Conservation (phyloP, 768 basidiomycete genomes). For the Collybia mongolica region DNA sequence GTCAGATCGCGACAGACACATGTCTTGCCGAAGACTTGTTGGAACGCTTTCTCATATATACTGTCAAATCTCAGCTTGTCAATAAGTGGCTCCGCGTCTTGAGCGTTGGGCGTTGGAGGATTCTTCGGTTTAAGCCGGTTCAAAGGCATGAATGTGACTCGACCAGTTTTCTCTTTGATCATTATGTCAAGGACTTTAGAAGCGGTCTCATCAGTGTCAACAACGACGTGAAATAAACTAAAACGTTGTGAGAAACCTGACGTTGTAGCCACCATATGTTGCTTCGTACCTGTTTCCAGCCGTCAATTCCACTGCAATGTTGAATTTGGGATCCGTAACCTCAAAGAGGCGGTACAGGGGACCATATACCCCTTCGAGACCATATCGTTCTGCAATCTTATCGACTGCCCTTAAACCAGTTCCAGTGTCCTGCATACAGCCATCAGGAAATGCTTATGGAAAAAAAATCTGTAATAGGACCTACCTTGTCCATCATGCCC, state of each 20-base stretch:
- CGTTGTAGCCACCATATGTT: slow-evolving; percentile 8
- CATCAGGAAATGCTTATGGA: neutral
- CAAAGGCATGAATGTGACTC: slow-evolving; percentile 98
- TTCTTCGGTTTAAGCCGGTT: slow-evolving; percentile 87
- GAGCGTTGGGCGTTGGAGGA: slow-evolving; percentile 61
- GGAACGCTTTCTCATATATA: slow-evolving; percentile 77
- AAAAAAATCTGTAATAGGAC: neutral
- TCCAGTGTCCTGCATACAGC: slow-evolving; percentile 75
- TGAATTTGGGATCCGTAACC: slow-evolving; percentile 84
- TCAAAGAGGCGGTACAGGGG: slow-evolving; percentile 94
- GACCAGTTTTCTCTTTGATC: slow-evolving; percentile 89
- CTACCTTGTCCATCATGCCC: slow-evolving; percentile 95
- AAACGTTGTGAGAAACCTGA: slow-evolving; percentile 23
- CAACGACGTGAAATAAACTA: slow-evolving; percentile 93
- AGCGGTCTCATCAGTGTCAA: slow-evolving; percentile 94
- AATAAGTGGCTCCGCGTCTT: slow-evolving; percentile 79
- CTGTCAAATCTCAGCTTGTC: slow-evolving; percentile 79
- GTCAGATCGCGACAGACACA: slow-evolving; percentile 93
- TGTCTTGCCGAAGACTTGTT: slow-evolving; percentile 97
- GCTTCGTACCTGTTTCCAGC: slow-evolving; percentile 83
- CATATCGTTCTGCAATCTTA: slow-evolving; percentile 73
- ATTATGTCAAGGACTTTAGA: slow-evolving; percentile 89
- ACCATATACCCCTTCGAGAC: slow-evolving; percentile 85
- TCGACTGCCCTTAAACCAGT: slow-evolving; percentile 86
- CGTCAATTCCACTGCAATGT: slow-evolving; percentile 90